Conservation (phyloP, 2,329 filamentous ascomycete genomes). For the Thelonectria discophora region DNA sequence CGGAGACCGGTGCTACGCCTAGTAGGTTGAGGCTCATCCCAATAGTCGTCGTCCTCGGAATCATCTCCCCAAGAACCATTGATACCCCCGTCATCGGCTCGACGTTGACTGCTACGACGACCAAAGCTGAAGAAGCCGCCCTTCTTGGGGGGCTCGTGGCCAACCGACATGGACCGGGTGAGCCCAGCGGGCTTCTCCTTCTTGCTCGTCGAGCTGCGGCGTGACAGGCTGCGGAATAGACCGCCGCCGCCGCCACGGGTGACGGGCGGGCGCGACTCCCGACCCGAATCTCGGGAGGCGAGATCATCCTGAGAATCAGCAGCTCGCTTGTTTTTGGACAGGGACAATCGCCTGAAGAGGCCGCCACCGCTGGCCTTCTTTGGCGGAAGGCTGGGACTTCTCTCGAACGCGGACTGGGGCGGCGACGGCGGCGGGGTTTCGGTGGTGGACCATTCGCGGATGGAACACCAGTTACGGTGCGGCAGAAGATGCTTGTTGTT, state of each 20-base stretch:
- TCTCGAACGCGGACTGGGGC: constrained; percentile 57
- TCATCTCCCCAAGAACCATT: constrained; percentile 64
- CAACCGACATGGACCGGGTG: constrained; percentile 69
- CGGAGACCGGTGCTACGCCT: constrained; percentile 47
- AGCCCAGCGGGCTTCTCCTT: constrained; percentile 46
- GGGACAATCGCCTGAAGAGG: constrained; percentile 58
- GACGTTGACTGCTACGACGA: constrained; percentile 51
- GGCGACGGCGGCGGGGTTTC: constrained; percentile 77
- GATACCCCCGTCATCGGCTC: constrained; percentile 61
- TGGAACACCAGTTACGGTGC: constrained; percentile 94
- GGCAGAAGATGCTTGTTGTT: constrained; percentile 93
- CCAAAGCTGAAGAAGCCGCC: constrained; percentile 54
- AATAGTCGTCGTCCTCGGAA: constrained; percentile 46
- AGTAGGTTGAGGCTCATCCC: constrained; percentile 32
- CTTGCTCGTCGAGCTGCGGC: constrained; percentile 46
- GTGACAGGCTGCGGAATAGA: constrained; percentile 56
- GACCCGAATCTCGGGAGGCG: constrained; percentile 46
- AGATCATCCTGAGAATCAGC: constrained; percentile 49
- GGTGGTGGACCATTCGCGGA: constrained; percentile 83
- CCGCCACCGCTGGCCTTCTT: constrained; percentile 40
- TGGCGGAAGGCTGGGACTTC: constrained; percentile 51
- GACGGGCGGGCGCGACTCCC: constrained; percentile 59
- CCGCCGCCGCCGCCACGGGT: constrained; percentile 54
- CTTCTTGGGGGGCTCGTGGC: constrained; percentile 57
- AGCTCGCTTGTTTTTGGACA: constrained; percentile 48